These are phyloP conservation scores for Backusella tarrabulga DNA, from an alignment of 192 early-diverging fungal species.

Conservation along the genomic window DNA sequence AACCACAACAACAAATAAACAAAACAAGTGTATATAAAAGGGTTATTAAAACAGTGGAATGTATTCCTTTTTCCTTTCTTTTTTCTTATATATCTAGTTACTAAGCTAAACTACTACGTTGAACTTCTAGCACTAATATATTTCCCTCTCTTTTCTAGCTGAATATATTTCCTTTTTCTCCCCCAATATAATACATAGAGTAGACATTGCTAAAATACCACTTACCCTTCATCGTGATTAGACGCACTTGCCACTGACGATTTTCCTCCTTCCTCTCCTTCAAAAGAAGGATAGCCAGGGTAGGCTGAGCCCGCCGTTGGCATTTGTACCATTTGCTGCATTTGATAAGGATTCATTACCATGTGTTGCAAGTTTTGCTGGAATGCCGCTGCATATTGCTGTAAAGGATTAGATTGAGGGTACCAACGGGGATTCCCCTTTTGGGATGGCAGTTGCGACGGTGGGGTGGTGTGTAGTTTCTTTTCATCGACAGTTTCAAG, in stretches of 20 bases:
- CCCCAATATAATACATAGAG: neutral
- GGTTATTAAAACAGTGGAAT: neutral
- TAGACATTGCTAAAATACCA: neutral
- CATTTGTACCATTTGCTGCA: constrained; percentile 27
- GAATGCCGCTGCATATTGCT: neutral
- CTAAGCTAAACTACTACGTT: neutral
- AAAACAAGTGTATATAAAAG: constrained; percentile 10
- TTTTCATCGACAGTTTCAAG: neutral
- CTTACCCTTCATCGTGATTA: constrained; percentile 37
- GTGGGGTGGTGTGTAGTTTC: neutral
- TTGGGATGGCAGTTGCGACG: neutral
- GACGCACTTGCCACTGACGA: constrained; percentile 25
- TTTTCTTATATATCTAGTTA: neutral
- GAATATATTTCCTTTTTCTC: neutral
- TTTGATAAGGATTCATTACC: constrained; percentile 9
- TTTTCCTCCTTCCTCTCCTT: neutral
- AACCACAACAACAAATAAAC: constrained; percentile 12
- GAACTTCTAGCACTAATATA: neutral
- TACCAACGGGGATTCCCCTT: neutral
- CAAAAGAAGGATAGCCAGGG: neutral
- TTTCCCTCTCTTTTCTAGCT: neutral
- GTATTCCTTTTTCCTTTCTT: neutral
- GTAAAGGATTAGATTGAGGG: neutral
- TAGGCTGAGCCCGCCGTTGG: neutral
- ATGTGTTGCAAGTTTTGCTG: constrained; percentile 4